Evolutionary conservation across 441 rosid species (phyloP).

Genomic region (Euphorbia schlechtendalii): DNA sequence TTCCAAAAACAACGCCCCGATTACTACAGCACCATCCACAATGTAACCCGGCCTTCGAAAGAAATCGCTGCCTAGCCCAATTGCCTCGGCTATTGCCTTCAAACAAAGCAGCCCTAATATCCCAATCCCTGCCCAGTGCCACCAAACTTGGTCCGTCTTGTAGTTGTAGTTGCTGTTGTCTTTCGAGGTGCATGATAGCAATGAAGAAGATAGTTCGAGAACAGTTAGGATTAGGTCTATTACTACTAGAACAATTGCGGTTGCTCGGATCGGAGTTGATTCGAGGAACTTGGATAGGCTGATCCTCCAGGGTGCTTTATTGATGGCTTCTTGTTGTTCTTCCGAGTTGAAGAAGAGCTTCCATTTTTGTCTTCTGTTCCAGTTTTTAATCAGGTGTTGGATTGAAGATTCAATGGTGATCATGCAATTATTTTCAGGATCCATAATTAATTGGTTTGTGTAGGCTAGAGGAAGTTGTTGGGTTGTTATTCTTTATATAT

Average conservation of each 20-base stretch:
- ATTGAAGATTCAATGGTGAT: constrained; percentile 35
- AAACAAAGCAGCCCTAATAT: constrained; percentile 43
- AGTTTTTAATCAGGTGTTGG: constrained; percentile 37
- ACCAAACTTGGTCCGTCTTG: constrained; percentile 29
- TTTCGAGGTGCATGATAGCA: constrained; percentile 29
- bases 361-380: constrained; percentile 52
- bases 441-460: background rate
- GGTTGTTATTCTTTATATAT: background rate
- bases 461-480: background rate
- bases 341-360: constrained; percentile 19
- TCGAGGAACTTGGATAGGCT: constrained; percentile 34
- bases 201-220: constrained; percentile 54
- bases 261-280: constrained; percentile 32
- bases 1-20: constrained; percentile 50
- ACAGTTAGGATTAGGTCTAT: constrained; percentile 44
- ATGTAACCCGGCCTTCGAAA: constrained; percentile 44
- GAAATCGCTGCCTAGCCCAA: constrained; percentile 39
- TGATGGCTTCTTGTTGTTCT: background rate
- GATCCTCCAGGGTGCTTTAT: constrained; percentile 41
- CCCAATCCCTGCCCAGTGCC: constrained; percentile 50
- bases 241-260: constrained; percentile 41
- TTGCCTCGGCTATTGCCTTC: constrained; percentile 33
- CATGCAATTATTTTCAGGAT: constrained; percentile 2
- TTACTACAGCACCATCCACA: constrained; percentile 41
- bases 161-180: background rate